phyloP scores from a whole-genome alignment of 1,284 basidiomycete genomes.

The Malassezia caprae region DNA sequence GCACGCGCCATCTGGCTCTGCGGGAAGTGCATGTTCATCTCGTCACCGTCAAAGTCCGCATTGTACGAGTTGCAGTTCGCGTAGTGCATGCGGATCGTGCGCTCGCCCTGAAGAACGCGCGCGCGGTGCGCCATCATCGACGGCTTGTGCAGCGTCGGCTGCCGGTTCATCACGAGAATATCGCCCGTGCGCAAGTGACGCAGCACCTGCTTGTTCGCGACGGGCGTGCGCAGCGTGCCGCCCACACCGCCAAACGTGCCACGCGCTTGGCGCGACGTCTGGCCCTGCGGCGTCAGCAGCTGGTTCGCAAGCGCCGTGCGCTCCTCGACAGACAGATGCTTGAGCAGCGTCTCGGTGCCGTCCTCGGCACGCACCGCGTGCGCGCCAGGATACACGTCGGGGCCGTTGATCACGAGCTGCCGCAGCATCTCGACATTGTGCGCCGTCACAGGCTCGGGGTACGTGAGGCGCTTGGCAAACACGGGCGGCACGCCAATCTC shows the following conservation, averaged over 20 bases:
- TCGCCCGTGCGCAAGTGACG: slow-evolving; percentile 91
- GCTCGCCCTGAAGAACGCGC: slow-evolving; percentile 83
- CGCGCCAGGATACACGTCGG: slow-evolving; percentile 81
- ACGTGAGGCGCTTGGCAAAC: slow-evolving; percentile 92
- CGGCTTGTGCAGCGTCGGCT: slow-evolving; percentile 98
- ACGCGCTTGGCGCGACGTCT: slow-evolving; percentile 48
- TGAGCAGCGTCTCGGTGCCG: slow-evolving; percentile 51
- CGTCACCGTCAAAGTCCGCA: slow-evolving; percentile 98
- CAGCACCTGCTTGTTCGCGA: slow-evolving; percentile 91
- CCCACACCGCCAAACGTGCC: slow-evolving; percentile 45
- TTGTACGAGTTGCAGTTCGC: slow-evolving; percentile 99
- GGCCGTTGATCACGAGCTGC: slow-evolving; percentile 82
- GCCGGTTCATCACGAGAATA: slow-evolving; percentile 89
- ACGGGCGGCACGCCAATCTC: slow-evolving; percentile 97
- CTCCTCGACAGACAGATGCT: slow-evolving; percentile 72
- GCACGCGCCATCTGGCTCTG: slow-evolving; percentile 88
- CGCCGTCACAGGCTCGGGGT: slow-evolving; percentile 89
- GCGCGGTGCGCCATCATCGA: slow-evolving; percentile 99
- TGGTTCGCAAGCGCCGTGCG: slow-evolving; percentile 94
- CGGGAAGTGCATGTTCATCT: slow-evolving; percentile 99
- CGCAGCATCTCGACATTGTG: slow-evolving; percentile 82
- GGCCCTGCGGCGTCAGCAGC: slow-evolving; percentile 79
- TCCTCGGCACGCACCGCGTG: slow-evolving; percentile 92
- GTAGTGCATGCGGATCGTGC: slow-evolving; percentile 99
- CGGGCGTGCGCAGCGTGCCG: slow-evolving; percentile 45